These are phyloP conservation scores for Kalmanozyma brasiliensis DNA, from an alignment of 1,284 basidiomycete species.

Conservation along the genomic window DNA sequence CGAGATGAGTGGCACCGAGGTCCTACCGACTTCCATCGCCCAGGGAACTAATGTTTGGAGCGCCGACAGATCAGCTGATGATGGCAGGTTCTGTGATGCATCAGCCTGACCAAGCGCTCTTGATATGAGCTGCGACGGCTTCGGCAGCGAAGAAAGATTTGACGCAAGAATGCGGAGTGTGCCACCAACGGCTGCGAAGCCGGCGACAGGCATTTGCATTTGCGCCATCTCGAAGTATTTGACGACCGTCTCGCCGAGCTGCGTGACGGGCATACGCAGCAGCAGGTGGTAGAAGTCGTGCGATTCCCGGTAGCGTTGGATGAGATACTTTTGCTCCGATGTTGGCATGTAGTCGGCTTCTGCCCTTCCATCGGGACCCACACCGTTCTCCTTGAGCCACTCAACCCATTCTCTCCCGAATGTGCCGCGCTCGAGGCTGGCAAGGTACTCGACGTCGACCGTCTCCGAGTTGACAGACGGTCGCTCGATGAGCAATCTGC, in stretches of 20 bases:
- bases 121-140: conserved; percentile 31
- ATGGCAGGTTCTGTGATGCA: not conserved
- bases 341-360: conserved; percentile 80
- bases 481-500: conserved; percentile 80
- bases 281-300: conserved; percentile 94
- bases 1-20: conserved; percentile 79
- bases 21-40: conserved; percentile 84
- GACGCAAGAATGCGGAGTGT: conserved; percentile 66
- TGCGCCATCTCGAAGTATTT: conserved; percentile 96
- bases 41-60: conserved; percentile 67
- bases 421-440: conserved; percentile 80
- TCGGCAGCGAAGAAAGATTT: conserved; percentile 29
- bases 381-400: conserved; percentile 88
- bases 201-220: conserved; percentile 88
- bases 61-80: conserved; percentile 22
- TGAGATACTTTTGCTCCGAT: conserved; percentile 77
- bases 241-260: conserved; percentile 92
- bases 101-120: conserved; percentile 13
- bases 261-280: conserved; percentile 84
- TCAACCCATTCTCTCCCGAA: conserved; percentile 88
- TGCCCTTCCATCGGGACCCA: conserved; percentile 94
- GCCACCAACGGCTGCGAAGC: conserved; percentile 81
- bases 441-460: conserved; percentile 76
- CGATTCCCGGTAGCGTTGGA: conserved; percentile 97
- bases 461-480: conserved; percentile 84